phyloP scores from a whole-genome alignment of 2,329 filamentous ascomycete species.

The Dothideomycetidae sp. region DNA sequence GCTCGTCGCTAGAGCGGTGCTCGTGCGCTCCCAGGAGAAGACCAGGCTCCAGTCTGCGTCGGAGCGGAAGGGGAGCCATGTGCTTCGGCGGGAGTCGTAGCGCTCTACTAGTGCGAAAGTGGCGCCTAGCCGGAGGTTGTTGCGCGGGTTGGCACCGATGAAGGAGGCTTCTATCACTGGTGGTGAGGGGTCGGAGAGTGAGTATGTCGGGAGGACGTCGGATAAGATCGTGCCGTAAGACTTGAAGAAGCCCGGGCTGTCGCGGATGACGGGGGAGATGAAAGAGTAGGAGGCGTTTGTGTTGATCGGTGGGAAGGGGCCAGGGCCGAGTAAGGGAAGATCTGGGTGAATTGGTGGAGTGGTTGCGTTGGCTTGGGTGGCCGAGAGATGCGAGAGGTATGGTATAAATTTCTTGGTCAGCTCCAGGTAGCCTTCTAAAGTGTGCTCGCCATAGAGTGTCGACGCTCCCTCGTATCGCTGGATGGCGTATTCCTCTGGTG shows the following conservation, averaged over 20 bases:
- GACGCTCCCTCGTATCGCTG: slow-evolving; percentile 94
- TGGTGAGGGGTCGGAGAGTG: slow-evolving; percentile 40
- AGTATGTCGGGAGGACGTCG: slow-evolving; percentile 36
- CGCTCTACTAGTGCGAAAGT: slow-evolving; percentile 68
- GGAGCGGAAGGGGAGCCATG: slow-evolving; percentile 53
- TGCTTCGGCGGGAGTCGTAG: slow-evolving; percentile 28
- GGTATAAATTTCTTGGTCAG: slow-evolving; percentile 59
- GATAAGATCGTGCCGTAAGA: slow-evolving; percentile 54
- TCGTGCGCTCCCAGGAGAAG: slow-evolving; percentile 64
- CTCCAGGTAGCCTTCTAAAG: slow-evolving; percentile 77
- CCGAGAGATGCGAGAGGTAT: slow-evolving; percentile 41
- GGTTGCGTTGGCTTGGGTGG: slow-evolving; percentile 20
- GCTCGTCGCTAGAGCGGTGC: slow-evolving; percentile 55
- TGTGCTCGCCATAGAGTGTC: slow-evolving; percentile 72
- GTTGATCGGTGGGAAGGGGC: slow-evolving; percentile 63
- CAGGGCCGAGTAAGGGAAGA: slow-evolving; percentile 29
- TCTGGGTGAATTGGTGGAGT: slow-evolving; percentile 17
- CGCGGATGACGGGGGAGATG: slow-evolving; percentile 64
- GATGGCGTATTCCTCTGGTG: slow-evolving; percentile 64
- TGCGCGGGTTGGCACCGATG: slow-evolving; percentile 77
- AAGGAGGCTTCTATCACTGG: slow-evolving; percentile 57
- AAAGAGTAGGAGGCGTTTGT: slow-evolving; percentile 61
- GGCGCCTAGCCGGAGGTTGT: slow-evolving; percentile 63
- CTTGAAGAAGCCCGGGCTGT: slow-evolving; percentile 50
- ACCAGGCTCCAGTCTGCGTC: slow-evolving; percentile 76